phyloP scores from a whole-genome alignment of 2,329 filamentous ascomycete genomes.

The Nannizzia gypsea region DNA sequence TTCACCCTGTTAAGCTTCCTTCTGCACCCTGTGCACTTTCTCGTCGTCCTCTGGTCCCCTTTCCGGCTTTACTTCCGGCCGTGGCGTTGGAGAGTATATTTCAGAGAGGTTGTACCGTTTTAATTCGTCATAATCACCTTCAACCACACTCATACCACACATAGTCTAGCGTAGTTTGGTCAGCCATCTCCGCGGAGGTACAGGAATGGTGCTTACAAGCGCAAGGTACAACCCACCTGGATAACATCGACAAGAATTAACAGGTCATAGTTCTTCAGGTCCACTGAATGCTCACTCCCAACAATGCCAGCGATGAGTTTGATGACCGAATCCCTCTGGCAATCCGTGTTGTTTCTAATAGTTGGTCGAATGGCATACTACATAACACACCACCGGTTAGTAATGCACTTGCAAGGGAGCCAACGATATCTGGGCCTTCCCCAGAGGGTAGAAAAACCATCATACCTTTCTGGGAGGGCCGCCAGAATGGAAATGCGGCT shows the following conservation, averaged over 20 bases:
- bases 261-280: conserved; percentile 49
- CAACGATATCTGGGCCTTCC: background rate
- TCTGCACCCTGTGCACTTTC: background rate
- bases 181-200: conserved; percentile 3
- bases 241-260: conserved; percentile 52
- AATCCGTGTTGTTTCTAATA: conserved; percentile 47
- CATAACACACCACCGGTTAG: background rate
- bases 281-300: conserved; percentile 47
- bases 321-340: conserved; percentile 48
- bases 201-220: background rate
- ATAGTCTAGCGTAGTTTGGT: conserved; percentile 39
- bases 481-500: conserved; percentile 47
- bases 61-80: conserved; percentile 4
- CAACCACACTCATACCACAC: conserved; percentile 53
- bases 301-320: conserved; percentile 47
- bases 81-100: conserved; percentile 42
- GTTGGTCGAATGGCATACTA: conserved; percentile 54
- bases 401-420: background rate
- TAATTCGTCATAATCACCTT: conserved; percentile 46
- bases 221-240: conserved; percentile 37
- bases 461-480: conserved; percentile 41
- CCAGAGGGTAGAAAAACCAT: conserved; percentile 1
- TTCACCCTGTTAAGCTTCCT: background rate
- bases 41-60: background rate
- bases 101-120: conserved; percentile 54